Percentiles rank a stretch among this genome's conserved stretches.
Conservation (phyloP, 495 filamentous ascomycete species). For the Lasiosphaeria hispida region DNA sequence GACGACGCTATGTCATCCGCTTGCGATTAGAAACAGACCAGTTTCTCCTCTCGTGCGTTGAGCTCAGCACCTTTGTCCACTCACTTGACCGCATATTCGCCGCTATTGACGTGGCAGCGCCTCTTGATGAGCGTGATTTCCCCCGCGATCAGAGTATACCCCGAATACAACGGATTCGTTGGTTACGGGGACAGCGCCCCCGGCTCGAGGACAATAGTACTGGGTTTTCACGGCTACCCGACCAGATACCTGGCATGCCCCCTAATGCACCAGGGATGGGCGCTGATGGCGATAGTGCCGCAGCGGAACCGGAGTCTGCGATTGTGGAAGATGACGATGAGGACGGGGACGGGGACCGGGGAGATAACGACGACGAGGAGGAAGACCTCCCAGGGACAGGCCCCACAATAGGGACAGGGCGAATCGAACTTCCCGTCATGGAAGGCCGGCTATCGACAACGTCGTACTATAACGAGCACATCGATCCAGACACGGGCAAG, state of each 20-base stretch:
- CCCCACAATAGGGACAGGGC: slow-evolving; percentile 7
- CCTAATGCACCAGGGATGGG: slow-evolving; percentile 8
- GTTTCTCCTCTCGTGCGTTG: slow-evolving; percentile 56
- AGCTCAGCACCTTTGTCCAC: slow-evolving; percentile 51
- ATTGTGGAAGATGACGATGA: slow-evolving; percentile 13
- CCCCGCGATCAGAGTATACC: slow-evolving; percentile 55
- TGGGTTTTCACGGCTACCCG: slow-evolving; percentile 24
- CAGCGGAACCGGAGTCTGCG: background rate
- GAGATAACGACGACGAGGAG: slow-evolving; percentile 12
- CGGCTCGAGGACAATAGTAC: slow-evolving; percentile 25
- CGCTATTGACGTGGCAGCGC: slow-evolving; percentile 61
- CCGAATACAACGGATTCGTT: slow-evolving; percentile 41
- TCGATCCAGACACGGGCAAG: slow-evolving; percentile 44
- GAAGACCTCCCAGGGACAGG: background rate
- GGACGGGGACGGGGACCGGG: slow-evolving; percentile 15
- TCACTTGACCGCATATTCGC: slow-evolving; percentile 65
- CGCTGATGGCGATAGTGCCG: background rate
- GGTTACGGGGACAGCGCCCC: slow-evolving; percentile 31
- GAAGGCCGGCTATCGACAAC: slow-evolving; percentile 29
- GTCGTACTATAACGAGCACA: slow-evolving; percentile 34
- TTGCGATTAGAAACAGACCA: slow-evolving; percentile 62
- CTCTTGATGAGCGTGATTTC: slow-evolving; percentile 58
- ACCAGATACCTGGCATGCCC: slow-evolving; percentile 6
- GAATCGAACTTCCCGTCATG: slow-evolving; percentile 24
- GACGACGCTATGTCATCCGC: slow-evolving; percentile 58